Evolutionary conservation across 305 asterid genomes (phyloP).

Genomic region (Rubia balearica): DNA sequence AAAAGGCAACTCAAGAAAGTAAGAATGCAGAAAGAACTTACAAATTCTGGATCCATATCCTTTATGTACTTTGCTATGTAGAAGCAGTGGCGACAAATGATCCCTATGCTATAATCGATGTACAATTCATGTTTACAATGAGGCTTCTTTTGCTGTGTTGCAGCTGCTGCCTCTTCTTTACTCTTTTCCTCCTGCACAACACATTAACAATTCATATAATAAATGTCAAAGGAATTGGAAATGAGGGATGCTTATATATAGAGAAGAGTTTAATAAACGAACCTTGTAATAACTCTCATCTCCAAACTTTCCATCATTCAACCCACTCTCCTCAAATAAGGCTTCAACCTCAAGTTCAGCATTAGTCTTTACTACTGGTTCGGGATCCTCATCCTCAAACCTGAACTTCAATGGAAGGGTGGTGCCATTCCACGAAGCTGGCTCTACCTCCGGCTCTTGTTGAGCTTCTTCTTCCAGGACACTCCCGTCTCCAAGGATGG

Average conservation of each 20-base stretch:
- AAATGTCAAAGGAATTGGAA: no score
- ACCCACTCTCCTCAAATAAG: conserved; percentile 15
- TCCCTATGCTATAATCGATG: conserved; percentile 27
- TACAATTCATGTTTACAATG: no score
- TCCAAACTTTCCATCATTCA: conserved; percentile 8
- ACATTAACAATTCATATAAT: no score
- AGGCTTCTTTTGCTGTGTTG: no score
- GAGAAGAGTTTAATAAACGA: background rate
- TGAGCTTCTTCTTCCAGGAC: no score
- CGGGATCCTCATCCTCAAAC: conserved; percentile 36
- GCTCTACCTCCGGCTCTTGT: no score
- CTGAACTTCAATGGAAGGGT: conserved; percentile 32
- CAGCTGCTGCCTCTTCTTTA: no score
- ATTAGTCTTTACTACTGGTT: conserved; percentile 30
- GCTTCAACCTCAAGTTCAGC: conserved; percentile 26
- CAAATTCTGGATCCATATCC: conserved; percentile 31
- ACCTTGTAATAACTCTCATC: conserved; percentile 19
- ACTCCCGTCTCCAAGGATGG: no score
- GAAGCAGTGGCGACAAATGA: conserved; percentile 31
- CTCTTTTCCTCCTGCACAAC: no score
- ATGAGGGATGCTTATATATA: no score
- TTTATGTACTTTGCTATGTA: conserved; percentile 31
- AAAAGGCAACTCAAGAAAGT: background rate
- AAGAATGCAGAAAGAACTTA: conserved; percentile 4
- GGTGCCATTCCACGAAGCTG: no score